These are phyloP conservation scores for Dimargaris verticillata DNA, from an alignment of 192 early-diverging fungal species.

Conservation along the genomic window DNA sequence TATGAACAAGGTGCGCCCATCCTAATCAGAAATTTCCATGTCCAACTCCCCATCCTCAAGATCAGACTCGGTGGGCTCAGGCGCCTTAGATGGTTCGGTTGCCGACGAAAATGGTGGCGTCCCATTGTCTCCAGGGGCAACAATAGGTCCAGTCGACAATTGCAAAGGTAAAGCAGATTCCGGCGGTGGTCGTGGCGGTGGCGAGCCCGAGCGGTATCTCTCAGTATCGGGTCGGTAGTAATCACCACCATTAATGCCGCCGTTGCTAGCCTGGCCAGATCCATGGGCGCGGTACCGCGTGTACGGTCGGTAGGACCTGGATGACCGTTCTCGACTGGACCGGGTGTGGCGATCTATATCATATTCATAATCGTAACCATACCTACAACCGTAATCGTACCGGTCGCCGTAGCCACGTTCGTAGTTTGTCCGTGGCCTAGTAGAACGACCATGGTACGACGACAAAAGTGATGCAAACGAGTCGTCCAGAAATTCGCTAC, in stretches of 20 bases:
- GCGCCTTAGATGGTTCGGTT: background rate
- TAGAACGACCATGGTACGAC: background rate
- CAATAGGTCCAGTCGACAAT: background rate
- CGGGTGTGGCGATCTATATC: background rate
- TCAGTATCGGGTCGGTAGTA: background rate
- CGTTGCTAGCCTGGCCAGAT: background rate
- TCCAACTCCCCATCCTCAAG: constrained; percentile 4
- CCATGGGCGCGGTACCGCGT: background rate
- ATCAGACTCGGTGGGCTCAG: background rate
- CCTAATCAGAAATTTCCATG: background rate
- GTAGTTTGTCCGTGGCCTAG: background rate
- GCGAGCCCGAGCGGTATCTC: background rate
- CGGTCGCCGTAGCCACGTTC: background rate
- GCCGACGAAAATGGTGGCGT: background rate
- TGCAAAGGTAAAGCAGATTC: background rate
- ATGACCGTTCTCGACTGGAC: background rate
- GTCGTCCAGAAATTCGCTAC: background rate
- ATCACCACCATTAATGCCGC: background rate
- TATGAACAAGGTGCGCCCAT: background rate
- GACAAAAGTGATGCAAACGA: background rate
- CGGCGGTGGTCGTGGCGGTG: background rate
- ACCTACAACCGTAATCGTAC: background rate
- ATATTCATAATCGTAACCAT: background rate
- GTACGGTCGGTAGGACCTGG: background rate
- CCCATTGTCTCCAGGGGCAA: background rate